phyloP scores from a whole-genome alignment of 176 grass and related monocot species.

The Tuctoria greenei region DNA sequence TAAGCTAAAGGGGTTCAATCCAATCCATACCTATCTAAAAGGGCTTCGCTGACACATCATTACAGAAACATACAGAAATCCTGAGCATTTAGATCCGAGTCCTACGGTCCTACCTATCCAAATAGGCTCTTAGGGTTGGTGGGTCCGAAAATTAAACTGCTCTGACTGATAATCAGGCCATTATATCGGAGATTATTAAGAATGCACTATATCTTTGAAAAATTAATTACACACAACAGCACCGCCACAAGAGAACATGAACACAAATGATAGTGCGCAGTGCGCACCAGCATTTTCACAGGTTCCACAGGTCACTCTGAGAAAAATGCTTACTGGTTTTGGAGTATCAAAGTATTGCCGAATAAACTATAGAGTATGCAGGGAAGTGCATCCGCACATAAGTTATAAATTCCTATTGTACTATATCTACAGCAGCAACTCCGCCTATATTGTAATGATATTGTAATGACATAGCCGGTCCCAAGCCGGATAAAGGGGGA shows the following conservation, averaged over 20 bases:
- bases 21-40: not conserved
- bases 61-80: too few species aligned
- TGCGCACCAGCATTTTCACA: not conserved
- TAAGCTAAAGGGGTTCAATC: not conserved
- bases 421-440: not conserved
- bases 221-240: not conserved
- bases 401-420: constrained; percentile 9
- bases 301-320: not conserved
- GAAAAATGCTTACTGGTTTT: not conserved
- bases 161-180: not conserved
- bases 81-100: too few species aligned
- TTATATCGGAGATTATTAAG: not conserved
- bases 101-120: not conserved
- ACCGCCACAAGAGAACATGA: not conserved
- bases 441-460: too few species aligned
- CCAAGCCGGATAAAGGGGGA: too few species aligned
- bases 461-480: too few species aligned
- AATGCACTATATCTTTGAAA: not conserved
- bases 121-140: too few species aligned
- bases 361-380: constrained; percentile 17
- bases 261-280: not conserved
- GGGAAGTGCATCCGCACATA: constrained; percentile 5
- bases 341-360: not conserved
- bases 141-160: not conserved
- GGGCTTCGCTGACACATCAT: too few species aligned